Evolutionary conservation across 352 stramenopile species (phyloP), one percentile per base, ranked within the genome.

Genomic region (Sclerospora graminicola): DNA sequence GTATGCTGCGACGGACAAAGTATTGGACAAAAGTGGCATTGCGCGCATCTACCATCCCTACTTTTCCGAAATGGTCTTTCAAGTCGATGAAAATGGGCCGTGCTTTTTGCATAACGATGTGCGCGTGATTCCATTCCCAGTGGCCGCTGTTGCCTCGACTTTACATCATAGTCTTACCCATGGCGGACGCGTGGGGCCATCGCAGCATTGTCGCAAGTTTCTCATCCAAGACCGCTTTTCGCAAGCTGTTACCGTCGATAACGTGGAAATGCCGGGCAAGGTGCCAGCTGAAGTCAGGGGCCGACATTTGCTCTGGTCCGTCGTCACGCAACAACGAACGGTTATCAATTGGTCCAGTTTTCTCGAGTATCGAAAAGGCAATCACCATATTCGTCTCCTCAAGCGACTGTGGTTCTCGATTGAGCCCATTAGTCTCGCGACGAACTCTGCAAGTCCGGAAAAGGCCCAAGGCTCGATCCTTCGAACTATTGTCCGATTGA

Each of bases 261-360:
- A 42, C 5, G 47, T 61, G 31, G 35, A 61, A 42, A 27, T 61
- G 2, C 41, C 43, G 2, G 53, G 53, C 8, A 23, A 29, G 7
- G 18, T 41, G 11, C 41, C 41, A 0, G 47, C 47, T 0, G 19
- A 48, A 20, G 34, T 61, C 31, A 61, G 35, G 13, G 36, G 40
- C 5, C 23, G 52, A 37, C 46, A 57, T 11, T 45, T 60, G 11
- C 35, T 57, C 2, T 61, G 53, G 53, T 53, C 41, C 9, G 53
- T 57, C 4, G 36, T 34, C 19, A 36, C 33, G 2, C n/a, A 28
- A 7, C 36, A 52, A 2, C 47, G 53, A 13, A 57, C 47, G 13
- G 31, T 61, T 14, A 57, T 61, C 36, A 57, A 45, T 21, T 61
- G 53, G 53, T 57, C 41, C 8, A 57, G 53, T 5, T 61, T 61